Percentiles rank a stretch among this genome's conserved stretches.
These are phyloP conservation scores for Russula abietina DNA, from an alignment of 768 basidiomycete species.

Conservation along the genomic window DNA sequence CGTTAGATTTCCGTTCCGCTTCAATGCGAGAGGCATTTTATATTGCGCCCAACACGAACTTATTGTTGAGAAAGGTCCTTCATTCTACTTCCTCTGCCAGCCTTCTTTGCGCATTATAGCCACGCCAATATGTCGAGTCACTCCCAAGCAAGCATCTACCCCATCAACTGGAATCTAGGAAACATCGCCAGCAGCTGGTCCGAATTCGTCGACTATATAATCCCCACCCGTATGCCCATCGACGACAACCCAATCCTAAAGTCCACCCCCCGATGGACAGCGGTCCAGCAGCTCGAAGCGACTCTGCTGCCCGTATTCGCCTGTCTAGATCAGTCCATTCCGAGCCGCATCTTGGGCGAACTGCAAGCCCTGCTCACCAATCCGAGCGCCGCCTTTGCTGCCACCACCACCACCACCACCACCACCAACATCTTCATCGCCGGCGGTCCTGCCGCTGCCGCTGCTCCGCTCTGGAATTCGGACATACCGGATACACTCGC, in stretches of 20 bases:
- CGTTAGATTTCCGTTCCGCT: background rate
- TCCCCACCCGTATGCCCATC: conserved; percentile 11
- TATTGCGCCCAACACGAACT: background rate
- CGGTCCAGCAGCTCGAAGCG: conserved; percentile 7
- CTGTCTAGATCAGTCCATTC: conserved; percentile 8
- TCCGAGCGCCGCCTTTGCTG: conserved; percentile 8
- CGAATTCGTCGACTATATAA: conserved; percentile 7
- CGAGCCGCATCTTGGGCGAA: background rate
- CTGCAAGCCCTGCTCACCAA: conserved; percentile 5
- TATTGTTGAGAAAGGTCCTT: no score
- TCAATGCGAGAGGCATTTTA: background rate
- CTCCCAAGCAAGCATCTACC: no score
- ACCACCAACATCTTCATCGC: no score
- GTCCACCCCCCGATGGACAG: conserved; percentile 13
- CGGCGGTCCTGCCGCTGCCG: no score
- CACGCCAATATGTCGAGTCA: background rate
- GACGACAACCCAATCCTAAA: background rate
- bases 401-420: no score
- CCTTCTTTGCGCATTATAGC: background rate
- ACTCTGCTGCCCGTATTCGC: conserved; percentile 2
- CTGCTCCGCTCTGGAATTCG: background rate
- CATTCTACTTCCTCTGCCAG: background rate
- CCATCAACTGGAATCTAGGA: conserved; percentile 9
- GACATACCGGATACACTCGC: conserved; percentile 15
- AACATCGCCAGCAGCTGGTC: conserved; percentile 15